Base-by-base conservation (phyloP, 1,139 yeast species). In the Waltiozyma sp. region DNA sequence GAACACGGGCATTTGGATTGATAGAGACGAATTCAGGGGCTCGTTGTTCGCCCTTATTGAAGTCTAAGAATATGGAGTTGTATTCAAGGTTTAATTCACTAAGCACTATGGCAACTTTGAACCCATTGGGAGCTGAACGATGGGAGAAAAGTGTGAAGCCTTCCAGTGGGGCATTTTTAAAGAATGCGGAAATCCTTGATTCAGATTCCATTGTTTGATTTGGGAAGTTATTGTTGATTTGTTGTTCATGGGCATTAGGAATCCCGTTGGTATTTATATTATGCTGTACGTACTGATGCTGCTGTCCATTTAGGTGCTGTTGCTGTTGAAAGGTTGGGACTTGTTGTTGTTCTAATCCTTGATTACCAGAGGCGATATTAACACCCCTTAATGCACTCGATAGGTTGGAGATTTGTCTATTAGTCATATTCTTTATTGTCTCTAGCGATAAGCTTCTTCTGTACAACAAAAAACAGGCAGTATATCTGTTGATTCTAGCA, bases 81-180 rank as follows among this genome's bases (percentile, higher is more conserved):
- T 83, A 89, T 37, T 76, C 76, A 54, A 84, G 73, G 46, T 84
- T 83, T 51, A 91, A 72, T 61, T 89, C 97, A 43, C 89, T 77
- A 47, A 91, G 69, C 38, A 88, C 83, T 41, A 88, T 88, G 19
- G 97, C 96, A 19, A 91, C 95, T 62, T 89, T 89, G 72, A 88
- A 91, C 9, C 96, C 97, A 63, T 89, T 89, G 26, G 97, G 97
- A 1, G 96, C 96, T 10, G 94, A 83, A 56, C 95, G 69, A 63
- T 89, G 96, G 19, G 93, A 80, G 57, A 89, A 87, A 42, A 89
- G 68, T 2, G 96, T 86, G 61, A 76, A 86, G 3, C 96, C 97
- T 49, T 81, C 86, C 19, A 75, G 65, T 4, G 96, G 95, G 49
- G 81, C 85, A 53, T 82, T 79, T 51, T 75, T 78, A 59, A 87